Conservation (phyloP, 2,329 filamentous ascomycete species). For the Botrytis elliptica region DNA sequence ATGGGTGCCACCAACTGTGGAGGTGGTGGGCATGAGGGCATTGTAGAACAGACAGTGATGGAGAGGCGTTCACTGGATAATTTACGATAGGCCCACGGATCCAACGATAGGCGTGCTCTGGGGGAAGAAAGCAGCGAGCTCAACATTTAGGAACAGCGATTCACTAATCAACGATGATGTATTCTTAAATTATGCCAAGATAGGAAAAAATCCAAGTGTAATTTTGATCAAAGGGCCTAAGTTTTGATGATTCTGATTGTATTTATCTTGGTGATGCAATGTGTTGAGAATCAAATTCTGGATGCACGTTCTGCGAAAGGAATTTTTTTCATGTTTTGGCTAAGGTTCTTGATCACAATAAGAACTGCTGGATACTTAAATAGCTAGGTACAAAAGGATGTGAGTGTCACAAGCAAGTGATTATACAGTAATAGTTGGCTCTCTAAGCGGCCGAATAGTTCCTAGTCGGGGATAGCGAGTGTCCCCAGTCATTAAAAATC, state of each 20-base stretch:
- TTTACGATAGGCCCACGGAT: not conserved
- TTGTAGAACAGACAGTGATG: not conserved
- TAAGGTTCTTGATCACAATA: not conserved
- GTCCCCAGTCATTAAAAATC: too few species aligned
- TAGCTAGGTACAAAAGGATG: not conserved
- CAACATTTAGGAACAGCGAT: slow-evolving; percentile 38
- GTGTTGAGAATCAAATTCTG: not conserved
- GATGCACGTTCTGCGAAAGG: not conserved
- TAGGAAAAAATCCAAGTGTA: not conserved
- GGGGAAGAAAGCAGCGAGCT: not conserved
- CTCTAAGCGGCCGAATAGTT: too few species aligned
- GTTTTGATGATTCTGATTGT: not conserved
- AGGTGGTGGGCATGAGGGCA: not conserved
- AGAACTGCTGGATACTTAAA: not conserved
- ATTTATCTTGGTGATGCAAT: not conserved
- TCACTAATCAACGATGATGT: not conserved
- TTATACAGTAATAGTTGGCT: not conserved
- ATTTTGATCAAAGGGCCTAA: not conserved
- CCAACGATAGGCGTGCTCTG: too few species aligned
- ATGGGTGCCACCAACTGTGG: not conserved
- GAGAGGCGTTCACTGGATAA: not conserved
- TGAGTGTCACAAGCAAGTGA: not conserved
- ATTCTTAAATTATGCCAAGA: not conserved
- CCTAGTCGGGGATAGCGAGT: too few species aligned
- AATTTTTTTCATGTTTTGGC: not conserved